Percentiles rank a stretch among this genome's conserved stretches.
phyloP scores from a whole-genome alignment of 2,329 filamentous ascomycete genomes.

The Parascedosporium putredinis region DNA sequence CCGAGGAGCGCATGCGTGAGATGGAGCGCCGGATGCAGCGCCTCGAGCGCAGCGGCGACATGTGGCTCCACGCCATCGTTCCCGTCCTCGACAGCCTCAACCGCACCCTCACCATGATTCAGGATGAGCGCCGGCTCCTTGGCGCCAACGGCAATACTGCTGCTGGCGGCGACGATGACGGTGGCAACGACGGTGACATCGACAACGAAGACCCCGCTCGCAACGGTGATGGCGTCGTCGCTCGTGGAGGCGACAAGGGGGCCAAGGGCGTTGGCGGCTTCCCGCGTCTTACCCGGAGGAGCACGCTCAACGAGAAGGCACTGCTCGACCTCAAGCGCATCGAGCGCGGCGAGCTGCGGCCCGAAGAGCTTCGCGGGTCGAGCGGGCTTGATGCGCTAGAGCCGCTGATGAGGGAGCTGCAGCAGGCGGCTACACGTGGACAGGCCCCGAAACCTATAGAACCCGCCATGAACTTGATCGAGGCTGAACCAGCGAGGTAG shows the following conservation, averaged over 20 bases:
- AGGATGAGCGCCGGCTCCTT: constrained; percentile 10
- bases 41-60: constrained; percentile 36
- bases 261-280: constrained; percentile 3
- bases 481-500: background rate
- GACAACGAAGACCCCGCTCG: too few relatives aligned
- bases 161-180: too few relatives aligned
- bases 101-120: constrained; percentile 20
- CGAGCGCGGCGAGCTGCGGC: constrained; percentile 11
- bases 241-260: too few relatives aligned
- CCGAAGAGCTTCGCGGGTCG: constrained; percentile 18
- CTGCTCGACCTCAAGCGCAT: constrained; percentile 18
- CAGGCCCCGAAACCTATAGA: background rate
- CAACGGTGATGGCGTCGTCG: too few relatives aligned
- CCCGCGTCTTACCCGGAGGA: constrained; percentile 14
- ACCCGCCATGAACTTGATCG: background rate
- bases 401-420: constrained; percentile 33
- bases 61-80: constrained; percentile 32
- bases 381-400: constrained; percentile 30
- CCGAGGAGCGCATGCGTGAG: constrained; percentile 32
- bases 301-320: constrained; percentile 19
- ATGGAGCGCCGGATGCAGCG: constrained; percentile 35
- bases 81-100: constrained; percentile 35
- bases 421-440: constrained; percentile 17
- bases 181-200: too few relatives aligned
- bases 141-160: background rate